Evolutionary conservation across 805 yeast species (phyloP).

Genomic region (Naumovozyma castellii): DNA sequence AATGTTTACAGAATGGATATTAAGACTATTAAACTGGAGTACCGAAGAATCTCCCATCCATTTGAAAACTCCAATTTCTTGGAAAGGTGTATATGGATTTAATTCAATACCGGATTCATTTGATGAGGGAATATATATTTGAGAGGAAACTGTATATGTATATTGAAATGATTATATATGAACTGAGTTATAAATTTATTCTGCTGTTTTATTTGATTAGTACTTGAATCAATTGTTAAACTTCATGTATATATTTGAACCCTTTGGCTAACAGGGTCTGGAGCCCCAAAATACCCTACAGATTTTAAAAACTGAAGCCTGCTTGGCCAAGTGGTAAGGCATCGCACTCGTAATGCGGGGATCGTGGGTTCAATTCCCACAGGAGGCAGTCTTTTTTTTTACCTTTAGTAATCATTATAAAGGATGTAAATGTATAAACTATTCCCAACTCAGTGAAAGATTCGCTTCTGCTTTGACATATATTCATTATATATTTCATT

Average conservation of each 20-base stretch:
- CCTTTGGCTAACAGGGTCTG: no score
- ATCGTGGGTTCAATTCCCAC: constrained; percentile 49
- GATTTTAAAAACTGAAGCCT: constrained; percentile 21
- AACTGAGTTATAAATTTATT: no score
- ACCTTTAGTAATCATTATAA: no score
- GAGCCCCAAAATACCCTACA: no score
- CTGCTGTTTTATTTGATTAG: no score
- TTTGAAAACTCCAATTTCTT: constrained; percentile 59
- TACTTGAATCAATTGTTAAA: no score
- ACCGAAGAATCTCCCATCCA: not conserved
- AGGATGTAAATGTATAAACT: no score
- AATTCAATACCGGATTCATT: constrained; percentile 55
- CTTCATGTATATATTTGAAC: no score
- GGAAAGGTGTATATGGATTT: constrained; percentile 80
- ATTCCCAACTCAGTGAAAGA: no score
- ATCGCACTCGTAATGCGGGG: constrained; percentile 53
- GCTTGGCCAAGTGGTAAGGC: constrained; percentile 51
- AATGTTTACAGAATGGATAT: constrained; percentile 16
- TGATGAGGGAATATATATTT: constrained; percentile 61
- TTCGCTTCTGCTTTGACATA: not conserved
- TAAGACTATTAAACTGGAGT: constrained; percentile 2
- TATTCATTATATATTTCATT: not conserved
- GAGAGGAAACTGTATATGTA: no score
- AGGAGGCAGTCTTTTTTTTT: constrained; percentile 33
- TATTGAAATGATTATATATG: no score